Conservation (phyloP, 306 rosid genomes). For the Comarum palustre region DNA sequence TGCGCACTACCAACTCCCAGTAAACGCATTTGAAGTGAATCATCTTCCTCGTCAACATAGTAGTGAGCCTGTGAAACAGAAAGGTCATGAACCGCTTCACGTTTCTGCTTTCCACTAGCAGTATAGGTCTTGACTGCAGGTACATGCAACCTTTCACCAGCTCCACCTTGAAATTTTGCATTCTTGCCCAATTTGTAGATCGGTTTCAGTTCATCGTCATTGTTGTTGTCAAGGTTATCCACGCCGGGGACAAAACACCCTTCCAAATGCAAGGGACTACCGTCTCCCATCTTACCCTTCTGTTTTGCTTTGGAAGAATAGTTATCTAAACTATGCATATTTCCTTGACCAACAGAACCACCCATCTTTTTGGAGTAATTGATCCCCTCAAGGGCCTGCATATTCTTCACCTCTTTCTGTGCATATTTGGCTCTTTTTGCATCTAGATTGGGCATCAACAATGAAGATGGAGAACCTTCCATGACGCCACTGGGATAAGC, state of each 20-base stretch:
- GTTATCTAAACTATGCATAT: conserved; percentile 43
- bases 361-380: conserved; percentile 45
- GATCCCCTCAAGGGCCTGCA: conserved; percentile 33
- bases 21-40: conserved; percentile 40
- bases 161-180: conserved; percentile 48
- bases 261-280: conserved; percentile 48
- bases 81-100: conserved; percentile 40
- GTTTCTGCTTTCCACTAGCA: conserved; percentile 54
- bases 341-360: conserved; percentile 45
- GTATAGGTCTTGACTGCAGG: conserved; percentile 39
- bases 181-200: conserved; percentile 46
- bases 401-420: conserved; percentile 49
- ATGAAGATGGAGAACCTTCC: conserved; percentile 53
- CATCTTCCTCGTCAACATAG: conserved; percentile 54
- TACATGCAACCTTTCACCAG: conserved; percentile 42
- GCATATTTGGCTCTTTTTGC: conserved; percentile 50
- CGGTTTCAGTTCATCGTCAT: conserved; percentile 43
- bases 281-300: conserved; percentile 60
- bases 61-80: conserved; percentile 39
- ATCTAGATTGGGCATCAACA: conserved; percentile 54
- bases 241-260: conserved; percentile 42
- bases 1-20: conserved; percentile 46
- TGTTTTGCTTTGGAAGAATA: conserved; percentile 58
- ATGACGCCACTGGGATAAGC: conserved; percentile 55
- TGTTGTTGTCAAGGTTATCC: conserved; percentile 48